Percentiles rank a stretch among this genome's conserved stretches.
Evolutionary conservation across 1,284 basidiomycete genomes (phyloP).

Genomic region (Tilletiopsis washingtonensis): DNA sequence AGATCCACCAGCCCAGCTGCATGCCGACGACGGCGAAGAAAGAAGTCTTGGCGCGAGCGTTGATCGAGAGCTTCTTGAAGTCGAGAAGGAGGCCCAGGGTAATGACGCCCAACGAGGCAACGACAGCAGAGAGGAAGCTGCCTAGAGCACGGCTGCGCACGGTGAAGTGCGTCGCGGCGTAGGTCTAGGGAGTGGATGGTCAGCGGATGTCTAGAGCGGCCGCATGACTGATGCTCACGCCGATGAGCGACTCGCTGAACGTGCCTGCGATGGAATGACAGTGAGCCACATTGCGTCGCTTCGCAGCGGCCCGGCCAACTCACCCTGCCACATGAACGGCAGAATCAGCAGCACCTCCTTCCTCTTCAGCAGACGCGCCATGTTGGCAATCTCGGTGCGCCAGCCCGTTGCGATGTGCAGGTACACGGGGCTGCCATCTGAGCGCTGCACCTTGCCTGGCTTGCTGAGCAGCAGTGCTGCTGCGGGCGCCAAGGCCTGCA

Average conservation of each 20-base stretch:
- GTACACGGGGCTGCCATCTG: constrained; percentile 44
- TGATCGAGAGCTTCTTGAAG: constrained; percentile 25
- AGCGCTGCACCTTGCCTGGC: constrained; percentile 47
- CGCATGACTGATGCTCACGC: no score
- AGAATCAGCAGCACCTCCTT: constrained; percentile 32
- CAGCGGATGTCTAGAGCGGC: no score
- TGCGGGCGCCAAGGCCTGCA: constrained; percentile 46
- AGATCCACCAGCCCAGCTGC: constrained; percentile 40
- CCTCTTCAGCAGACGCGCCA: constrained; percentile 22
- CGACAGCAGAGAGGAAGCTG: constrained; percentile 44
- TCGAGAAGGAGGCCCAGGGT: constrained; percentile 47
- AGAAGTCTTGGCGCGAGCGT: constrained; percentile 25
- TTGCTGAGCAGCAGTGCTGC: constrained; percentile 39
- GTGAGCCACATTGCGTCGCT: no score
- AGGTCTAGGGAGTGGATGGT: no score
- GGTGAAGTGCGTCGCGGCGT: constrained; percentile 35
- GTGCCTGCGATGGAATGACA: no score
- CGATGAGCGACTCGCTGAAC: constrained; percentile 37
- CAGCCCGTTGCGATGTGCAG: constrained; percentile 32
- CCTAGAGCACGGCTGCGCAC: constrained; percentile 45
- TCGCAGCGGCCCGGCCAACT: no score
- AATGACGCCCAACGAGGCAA: constrained; percentile 40
- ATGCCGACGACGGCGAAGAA: constrained; percentile 34
- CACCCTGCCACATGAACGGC: constrained; percentile 35
- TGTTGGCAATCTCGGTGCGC: constrained; percentile 30